These are phyloP conservation scores for Fusarium drepaniforme DNA, from an alignment of 2,329 filamentous ascomycete genomes.

Conservation along the genomic window DNA sequence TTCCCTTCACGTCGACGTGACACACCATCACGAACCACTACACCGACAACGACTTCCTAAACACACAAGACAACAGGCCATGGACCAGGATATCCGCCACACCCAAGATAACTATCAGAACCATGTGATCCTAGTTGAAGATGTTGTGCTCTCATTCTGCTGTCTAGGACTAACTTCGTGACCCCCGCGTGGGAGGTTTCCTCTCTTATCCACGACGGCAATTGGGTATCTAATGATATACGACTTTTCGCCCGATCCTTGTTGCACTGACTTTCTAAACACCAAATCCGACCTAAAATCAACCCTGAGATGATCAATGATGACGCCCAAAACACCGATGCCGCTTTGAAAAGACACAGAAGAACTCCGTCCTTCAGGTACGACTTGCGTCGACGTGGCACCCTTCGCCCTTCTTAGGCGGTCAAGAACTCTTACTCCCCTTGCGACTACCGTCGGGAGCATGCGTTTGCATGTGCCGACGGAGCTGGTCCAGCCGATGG, in stretches of 20 bases:
- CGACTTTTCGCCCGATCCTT: conserved; percentile 15
- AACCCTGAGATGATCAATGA: conserved; percentile 11
- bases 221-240: conserved; percentile 36
- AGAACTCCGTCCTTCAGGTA: not conserved
- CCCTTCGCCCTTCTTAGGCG: not conserved
- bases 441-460: conserved; percentile 38
- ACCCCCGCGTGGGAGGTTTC: not conserved
- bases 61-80: not conserved
- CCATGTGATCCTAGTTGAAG: not conserved
- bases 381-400: not conserved
- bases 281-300: conserved; percentile 10
- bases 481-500: conserved; percentile 70
- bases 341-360: conserved; percentile 16
- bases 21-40: not conserved
- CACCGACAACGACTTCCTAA: not conserved
- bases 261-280: conserved; percentile 22
- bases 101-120: not conserved
- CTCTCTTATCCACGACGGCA: conserved; percentile 16
- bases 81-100: not conserved
- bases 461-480: conserved; percentile 62
- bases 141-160: not conserved
- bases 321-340: conserved; percentile 24
- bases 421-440: conserved; percentile 30
- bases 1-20: not conserved
- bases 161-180: not conserved